These are phyloP conservation scores for Omphalea diandra DNA, from an alignment of 441 rosid species.

Conservation along the genomic window DNA sequence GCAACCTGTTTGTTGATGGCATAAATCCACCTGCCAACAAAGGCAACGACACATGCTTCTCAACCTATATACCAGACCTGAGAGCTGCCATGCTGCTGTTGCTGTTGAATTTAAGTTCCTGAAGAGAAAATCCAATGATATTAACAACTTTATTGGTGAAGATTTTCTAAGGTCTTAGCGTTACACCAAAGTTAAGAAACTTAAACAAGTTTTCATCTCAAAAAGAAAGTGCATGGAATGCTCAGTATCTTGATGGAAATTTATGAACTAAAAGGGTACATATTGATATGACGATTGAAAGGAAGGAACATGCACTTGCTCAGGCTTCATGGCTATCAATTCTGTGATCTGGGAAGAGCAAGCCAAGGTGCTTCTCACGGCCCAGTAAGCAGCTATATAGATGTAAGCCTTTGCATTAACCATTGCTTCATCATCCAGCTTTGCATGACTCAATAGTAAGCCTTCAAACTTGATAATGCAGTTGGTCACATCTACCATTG, in stretches of 20 bases:
- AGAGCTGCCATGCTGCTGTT: constrained; percentile 67
- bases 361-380: constrained; percentile 51
- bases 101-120: constrained; percentile 43
- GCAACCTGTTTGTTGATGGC: constrained; percentile 57
- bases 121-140: constrained; percentile 19
- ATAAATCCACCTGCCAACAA: constrained; percentile 51
- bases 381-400: constrained; percentile 64
- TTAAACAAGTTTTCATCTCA: background rate
- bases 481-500: constrained; percentile 52
- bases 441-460: constrained; percentile 40
- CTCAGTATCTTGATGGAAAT: constrained; percentile 7
- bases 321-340: constrained; percentile 42
- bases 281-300: constrained; percentile 21
- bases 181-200: background rate
- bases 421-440: constrained; percentile 39
- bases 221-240: background rate
- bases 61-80: constrained; percentile 50
- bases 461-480: constrained; percentile 57
- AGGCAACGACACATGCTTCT: constrained; percentile 42
- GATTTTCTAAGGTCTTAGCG: background rate
- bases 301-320: constrained; percentile 67
- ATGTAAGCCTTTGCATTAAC: constrained; percentile 44
- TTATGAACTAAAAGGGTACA: constrained; percentile 8
- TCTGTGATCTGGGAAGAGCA: constrained; percentile 56
- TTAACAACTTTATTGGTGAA: too few relatives aligned